phyloP scores from a whole-genome alignment of 176 grass and related monocot genomes.

The Neostapfia colusana region DNA sequence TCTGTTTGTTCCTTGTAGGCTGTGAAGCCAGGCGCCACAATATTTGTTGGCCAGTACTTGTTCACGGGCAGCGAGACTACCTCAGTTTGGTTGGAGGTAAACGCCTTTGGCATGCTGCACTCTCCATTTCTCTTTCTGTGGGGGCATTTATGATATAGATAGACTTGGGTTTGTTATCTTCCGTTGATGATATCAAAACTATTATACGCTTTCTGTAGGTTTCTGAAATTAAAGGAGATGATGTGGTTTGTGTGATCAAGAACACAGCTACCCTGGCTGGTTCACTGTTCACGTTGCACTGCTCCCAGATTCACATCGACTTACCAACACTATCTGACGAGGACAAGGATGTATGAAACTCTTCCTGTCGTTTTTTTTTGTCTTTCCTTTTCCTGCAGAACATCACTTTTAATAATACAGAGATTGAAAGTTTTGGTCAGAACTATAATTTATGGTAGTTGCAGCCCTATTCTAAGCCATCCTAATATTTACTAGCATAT shows the following conservation, averaged over 20 bases:
- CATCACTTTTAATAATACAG: not conserved
- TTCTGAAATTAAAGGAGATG: slow-evolving; percentile 84
- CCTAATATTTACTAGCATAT: not conserved
- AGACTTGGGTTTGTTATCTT: not conserved
- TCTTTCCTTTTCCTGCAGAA: not conserved
- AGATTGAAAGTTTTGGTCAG: not conserved
- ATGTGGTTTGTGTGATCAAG: slow-evolving; percentile 90
- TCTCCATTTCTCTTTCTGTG: not conserved
- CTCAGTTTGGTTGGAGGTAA: slow-evolving; percentile 97
- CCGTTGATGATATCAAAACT: slow-evolving; percentile 17
- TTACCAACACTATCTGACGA: slow-evolving; percentile 84
- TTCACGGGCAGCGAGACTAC: slow-evolving; percentile 99
- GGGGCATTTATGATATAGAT: slow-evolving; percentile 3
- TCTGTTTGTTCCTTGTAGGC: slow-evolving; percentile 48
- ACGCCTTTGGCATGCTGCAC: not conserved
- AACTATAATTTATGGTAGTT: not conserved
- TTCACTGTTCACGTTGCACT: slow-evolving; percentile 87
- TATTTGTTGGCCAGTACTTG: slow-evolving; percentile 97
- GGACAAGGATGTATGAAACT: slow-evolving; percentile 69
- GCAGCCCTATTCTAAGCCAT: not conserved
- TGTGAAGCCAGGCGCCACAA: slow-evolving; percentile 80
- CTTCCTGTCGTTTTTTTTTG: not conserved
- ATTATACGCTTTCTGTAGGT: slow-evolving; percentile 53
- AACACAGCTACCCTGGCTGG: slow-evolving; percentile 87
- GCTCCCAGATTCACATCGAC: slow-evolving; percentile 89